Conservation (phyloP, 768 basidiomycete genomes). For the Rhodotorula taiwanensis region DNA sequence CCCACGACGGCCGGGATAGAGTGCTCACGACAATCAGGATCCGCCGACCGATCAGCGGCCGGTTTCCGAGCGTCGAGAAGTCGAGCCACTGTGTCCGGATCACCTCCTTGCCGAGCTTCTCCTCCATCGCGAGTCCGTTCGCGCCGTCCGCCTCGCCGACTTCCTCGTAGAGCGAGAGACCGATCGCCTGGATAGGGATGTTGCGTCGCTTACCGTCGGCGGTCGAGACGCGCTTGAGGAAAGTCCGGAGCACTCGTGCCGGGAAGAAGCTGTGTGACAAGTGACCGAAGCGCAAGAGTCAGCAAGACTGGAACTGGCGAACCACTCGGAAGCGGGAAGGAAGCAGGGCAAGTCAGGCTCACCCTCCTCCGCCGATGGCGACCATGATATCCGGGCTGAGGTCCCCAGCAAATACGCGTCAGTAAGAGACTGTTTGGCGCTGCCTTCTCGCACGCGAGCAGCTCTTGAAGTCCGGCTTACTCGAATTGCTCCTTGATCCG, state of each 20-base stretch:
- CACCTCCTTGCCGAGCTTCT: constrained; percentile 61
- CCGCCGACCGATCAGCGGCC: constrained; percentile 67
- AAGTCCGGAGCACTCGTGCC: constrained; percentile 65
- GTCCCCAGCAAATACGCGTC: background rate
- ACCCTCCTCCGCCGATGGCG: constrained; percentile 37
- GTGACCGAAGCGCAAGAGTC: constrained; percentile 1
- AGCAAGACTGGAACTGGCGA: no score
- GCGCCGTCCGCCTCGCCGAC: constrained; percentile 45
- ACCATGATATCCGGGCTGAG: constrained; percentile 65
- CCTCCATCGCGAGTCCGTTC: constrained; percentile 27
- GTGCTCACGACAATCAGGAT: constrained; percentile 63
- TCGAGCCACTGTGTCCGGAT: constrained; percentile 91
- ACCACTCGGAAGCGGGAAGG: no score
- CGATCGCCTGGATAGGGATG: constrained; percentile 60
- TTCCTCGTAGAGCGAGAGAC: constrained; percentile 88
- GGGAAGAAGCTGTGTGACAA: constrained; percentile 70
- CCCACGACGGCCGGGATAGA: background rate
- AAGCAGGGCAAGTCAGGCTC: background rate
- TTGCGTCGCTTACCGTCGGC: constrained; percentile 58
- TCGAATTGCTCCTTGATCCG: constrained; percentile 71
- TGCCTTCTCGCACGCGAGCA: background rate
- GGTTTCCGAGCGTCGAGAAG: constrained; percentile 47
- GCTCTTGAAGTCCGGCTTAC: constrained; percentile 26
- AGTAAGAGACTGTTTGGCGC: background rate
- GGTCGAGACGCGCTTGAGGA: constrained; percentile 61